phyloP scores from a whole-genome alignment of 352 stramenopile genomes.

The Phytophthora pseudosyringae region DNA sequence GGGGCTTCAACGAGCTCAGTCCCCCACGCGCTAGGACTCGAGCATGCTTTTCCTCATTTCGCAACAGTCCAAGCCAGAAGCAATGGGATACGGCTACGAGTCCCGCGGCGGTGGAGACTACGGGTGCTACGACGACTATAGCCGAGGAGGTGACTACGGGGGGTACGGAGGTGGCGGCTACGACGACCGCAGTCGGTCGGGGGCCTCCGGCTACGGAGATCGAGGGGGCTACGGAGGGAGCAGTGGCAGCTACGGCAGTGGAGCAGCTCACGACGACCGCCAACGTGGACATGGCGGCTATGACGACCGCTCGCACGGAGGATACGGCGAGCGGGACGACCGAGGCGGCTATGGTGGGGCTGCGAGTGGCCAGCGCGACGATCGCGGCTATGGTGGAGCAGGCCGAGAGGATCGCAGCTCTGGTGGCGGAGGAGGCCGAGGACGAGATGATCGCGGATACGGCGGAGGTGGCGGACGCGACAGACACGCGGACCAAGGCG shows the following conservation, averaged over 20 bases:
- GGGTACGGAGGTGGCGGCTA: conserved; percentile 23
- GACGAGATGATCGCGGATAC: conserved; percentile 20
- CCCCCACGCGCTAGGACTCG: not conserved
- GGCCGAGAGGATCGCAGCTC: conserved; percentile 23
- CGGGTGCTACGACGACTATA: conserved; percentile 21
- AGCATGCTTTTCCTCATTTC: not conserved
- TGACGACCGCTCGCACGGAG: conserved; percentile 37
- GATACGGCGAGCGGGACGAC: conserved; percentile 24
- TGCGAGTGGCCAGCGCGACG: conserved; percentile 11
- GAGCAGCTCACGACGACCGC: not conserved
- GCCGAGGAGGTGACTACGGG: conserved; percentile 2
- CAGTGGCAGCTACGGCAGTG: conserved; percentile 2
- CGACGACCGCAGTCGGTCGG: conserved; percentile 3
- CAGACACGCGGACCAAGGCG: not conserved
- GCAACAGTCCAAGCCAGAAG: not conserved
- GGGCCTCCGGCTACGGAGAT: conserved; percentile 5
- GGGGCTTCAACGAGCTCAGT: not conserved
- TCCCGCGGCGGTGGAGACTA: not conserved
- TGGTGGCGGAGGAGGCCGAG: conserved; percentile 5
- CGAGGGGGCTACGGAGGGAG: conserved; percentile 5
- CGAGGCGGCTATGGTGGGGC: conserved; percentile 20
- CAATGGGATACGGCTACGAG: conserved; percentile 21
- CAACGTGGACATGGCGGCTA: conserved; percentile 22
- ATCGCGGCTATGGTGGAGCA: conserved; percentile 7
- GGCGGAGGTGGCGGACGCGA: conserved; percentile 19